Percentiles rank a stretch among this genome's conserved stretches.
phyloP scores from a whole-genome alignment of 2,329 filamentous ascomycete species.

The Lachnellula willkommii region DNA sequence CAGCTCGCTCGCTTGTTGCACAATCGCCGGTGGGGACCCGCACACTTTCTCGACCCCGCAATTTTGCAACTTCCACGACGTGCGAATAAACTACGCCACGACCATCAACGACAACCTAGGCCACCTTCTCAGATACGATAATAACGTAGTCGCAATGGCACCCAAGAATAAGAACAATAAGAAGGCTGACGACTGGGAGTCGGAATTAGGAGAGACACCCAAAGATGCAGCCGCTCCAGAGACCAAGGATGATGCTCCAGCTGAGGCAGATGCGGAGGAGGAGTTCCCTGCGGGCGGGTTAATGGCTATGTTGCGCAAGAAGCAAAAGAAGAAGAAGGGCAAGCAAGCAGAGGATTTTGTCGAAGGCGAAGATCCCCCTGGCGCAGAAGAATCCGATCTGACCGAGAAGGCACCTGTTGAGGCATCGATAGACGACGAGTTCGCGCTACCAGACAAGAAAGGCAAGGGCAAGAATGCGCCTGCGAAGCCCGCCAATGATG shows the following conservation, averaged over 20 bases:
- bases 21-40: no score
- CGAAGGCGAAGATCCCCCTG: conserved; percentile 58
- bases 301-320: conserved; percentile 76
- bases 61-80: neutral
- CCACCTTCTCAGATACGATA: neutral
- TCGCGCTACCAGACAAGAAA: conserved; percentile 70
- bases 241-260: conserved; percentile 41
- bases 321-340: conserved; percentile 65
- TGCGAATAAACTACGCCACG: neutral
- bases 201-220: conserved; percentile 76
- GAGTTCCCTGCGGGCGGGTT: conserved; percentile 55
- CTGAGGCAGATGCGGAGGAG: conserved; percentile 45
- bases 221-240: conserved; percentile 43
- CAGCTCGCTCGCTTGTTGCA: no score
- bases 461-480: conserved; percentile 57
- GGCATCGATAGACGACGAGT: conserved; percentile 78
- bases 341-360: conserved; percentile 70
- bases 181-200: conserved; percentile 90
- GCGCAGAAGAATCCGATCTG: conserved; percentile 41
- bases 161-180: conserved; percentile 95
- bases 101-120: neutral
- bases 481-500: conserved; percentile 38
- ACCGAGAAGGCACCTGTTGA: conserved; percentile 71
- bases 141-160: conserved; percentile 56
- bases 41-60: neutral